Evolutionary conservation across 345 rosid species (phyloP), one percentile per base, ranked within the genome.

Genomic region (Salix viminalis): DNA sequence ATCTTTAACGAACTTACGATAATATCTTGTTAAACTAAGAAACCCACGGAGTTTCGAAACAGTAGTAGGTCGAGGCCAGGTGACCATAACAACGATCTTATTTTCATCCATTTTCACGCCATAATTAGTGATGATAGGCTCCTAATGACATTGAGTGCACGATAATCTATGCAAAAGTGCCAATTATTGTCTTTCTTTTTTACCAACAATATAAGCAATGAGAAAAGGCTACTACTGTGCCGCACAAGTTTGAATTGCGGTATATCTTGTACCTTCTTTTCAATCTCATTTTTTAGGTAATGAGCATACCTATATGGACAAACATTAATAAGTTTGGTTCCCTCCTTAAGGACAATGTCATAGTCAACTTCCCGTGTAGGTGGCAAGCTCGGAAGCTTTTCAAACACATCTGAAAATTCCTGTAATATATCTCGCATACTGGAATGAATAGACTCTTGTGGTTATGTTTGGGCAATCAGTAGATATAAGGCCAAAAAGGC

Each of bases 351-450:
- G 37, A 10, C 11, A 39, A 74, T 64, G 56, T 0, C n/a, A 7
- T 64, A 58, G 36, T 74, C 58, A 37, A 74, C 21, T 54, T 74
- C 56, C 58, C 19, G 28, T 23, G 13, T 61, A 62, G 42, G 77
- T 37, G 70, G 69, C 18, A 56, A 72, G 67, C 28, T 72, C 3
- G n/a, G 58, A 48, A 48, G 32, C 66, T 72, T 44, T 19, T 2
- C 18, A 46, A 56, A 72, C 26, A 72, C 19, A 28, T 72, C 13
- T 14, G 26, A 72, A 44, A 74, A 74, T 42, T 74, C 70, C 19
- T 61, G 15, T 37, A 74, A 62, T 64, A 60, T 61, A 56, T 36
- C 69, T 7, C 0, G 6, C 76, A 61, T 36, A 54, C 42, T 74
- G 5, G 70, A 36, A 28, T 61, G 69, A 74, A 37, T 37, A 36